These are phyloP conservation scores for Trichoderma erinaceum DNA, from an alignment of 495 filamentous ascomycete species.

Conservation along the genomic window DNA sequence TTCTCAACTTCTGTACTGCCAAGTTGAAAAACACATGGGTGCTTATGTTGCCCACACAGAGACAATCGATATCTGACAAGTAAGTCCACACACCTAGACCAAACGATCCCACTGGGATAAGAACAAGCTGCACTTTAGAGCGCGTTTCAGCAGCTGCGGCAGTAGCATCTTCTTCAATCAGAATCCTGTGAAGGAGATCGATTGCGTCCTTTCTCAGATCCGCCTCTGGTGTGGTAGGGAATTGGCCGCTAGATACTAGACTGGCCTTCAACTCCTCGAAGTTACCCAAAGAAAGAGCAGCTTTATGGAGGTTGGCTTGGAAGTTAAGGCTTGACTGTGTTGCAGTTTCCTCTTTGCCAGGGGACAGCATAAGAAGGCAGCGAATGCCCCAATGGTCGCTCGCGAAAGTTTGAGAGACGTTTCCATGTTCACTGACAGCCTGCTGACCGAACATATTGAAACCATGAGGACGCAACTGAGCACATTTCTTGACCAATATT, in stretches of 20 bases:
- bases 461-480: conserved; percentile 27
- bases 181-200: conserved; percentile 32
- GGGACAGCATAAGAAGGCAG: conserved; percentile 29
- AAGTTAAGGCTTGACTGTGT: not conserved
- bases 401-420: conserved; percentile 27
- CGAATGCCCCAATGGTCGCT: conserved; percentile 55
- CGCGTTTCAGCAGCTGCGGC: not conserved
- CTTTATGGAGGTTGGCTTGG: conserved; percentile 23
- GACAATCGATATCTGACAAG: conserved; percentile 51
- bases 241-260: conserved; percentile 27
- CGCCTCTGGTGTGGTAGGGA: conserved; percentile 39
- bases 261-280: conserved; percentile 24
- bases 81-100: conserved; percentile 50
- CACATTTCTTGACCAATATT: conserved; percentile 41
- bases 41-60: conserved; percentile 52
- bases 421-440: conserved; percentile 18
- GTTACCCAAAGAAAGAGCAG: conserved; percentile 21
- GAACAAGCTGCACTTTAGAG: conserved; percentile 27
- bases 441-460: conserved; percentile 48
- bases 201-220: conserved; percentile 19
- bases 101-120: conserved; percentile 55
- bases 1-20: conserved; percentile 44
- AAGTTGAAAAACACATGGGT: conserved; percentile 50
- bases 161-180: not conserved
- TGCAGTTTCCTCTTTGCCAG: conserved; percentile 15